Evolutionary conservation across 805 yeast species (phyloP), one percentile per base, ranked within the genome.

Genomic region (Saturnispora dispora): DNA sequence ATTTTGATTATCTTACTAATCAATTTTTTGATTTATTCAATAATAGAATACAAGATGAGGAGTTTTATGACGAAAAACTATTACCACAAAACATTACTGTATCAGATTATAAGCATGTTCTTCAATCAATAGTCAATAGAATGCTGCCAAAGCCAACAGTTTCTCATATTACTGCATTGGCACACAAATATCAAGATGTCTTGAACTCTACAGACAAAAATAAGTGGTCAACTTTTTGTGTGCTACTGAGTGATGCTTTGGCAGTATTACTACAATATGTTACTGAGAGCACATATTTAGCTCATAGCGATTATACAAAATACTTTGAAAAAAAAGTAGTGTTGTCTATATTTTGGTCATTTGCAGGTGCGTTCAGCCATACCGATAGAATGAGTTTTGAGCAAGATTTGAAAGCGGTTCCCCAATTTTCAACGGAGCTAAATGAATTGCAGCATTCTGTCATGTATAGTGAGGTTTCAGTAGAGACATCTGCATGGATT

Each of bases 331-430:
- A 72, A 53, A 59, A 71, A 0, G 52, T 70, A 1, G 48, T 73
- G 10, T 56, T 73, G 10, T 62, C 82, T 0, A 40, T 79, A 15
- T 62, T 75, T 0, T 85, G 93, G 93, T 70, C 88, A 0, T 77
- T 81, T 58, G 71, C 79, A 0, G 91, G 91, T 1, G 87, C 81
- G 56, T 64, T 76, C 36, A 45, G 69, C 0, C 42, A 64, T 1
- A 57, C 55, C 0, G 77, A 72, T 1, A 70, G 82, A 42, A 64
- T 62, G 8, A 25, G 30, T 2, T 74, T 80, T 57, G 66, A 73
- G 5, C 45, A 52, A 3, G 56, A 57, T 18, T 41, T 78, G 9
- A 22, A 60, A 4, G 33, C 54, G 0, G 33, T 59, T 0, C 64
- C 69, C 32, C 51, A 56, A 9, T 53, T 63, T 1, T 45, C 59